Base-by-base conservation (phyloP, 352 stramenopile species). In the Blastocystis sp. region DNA sequence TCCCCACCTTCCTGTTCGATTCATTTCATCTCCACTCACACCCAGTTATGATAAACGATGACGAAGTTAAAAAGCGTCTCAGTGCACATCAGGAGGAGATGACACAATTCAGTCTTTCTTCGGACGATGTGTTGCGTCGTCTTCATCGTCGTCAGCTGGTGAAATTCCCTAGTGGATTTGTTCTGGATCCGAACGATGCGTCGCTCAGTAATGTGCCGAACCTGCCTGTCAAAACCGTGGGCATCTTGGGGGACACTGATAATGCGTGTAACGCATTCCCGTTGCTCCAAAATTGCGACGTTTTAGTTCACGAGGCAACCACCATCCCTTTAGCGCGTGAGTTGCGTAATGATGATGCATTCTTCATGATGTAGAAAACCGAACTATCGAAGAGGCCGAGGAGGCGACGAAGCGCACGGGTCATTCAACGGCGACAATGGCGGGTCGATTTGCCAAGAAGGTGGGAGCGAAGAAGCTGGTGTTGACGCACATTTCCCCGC, bases 341-440 rank as follows among this genome's bases (percentile, higher is more conserved):
- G 46, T 21, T 61, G 36, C 11, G 46, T 81, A 34, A 8, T 8
- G 4, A 11, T 64, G 21, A 40, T 24, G 9, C 27, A 32, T 21
- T 36, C 21, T n/a, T 21, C 54, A 38, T n/a, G 24, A 24, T 18
- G 49, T 71, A 32, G 61, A 71, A 21, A 42, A 64, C 24, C 75
- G 51, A 61, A 38, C 81, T 27, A 71, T 89, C 36, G 75, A 78
- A 56, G 48, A 87, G 14, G 89, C 92, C 0, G 90, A 88, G 1
- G 87, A 71, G 18, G 88, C 91, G 78, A 87, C 90, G n/a, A 89
- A 89, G 32, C 86, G 88, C n/a, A 89, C 94, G 76, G 91, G 92
- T 3, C 92, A 96, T 88, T 94, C 90, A 8, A 95, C 92, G 11
- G 91, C 92, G 21, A 72, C 89, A 14, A 94, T 96, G 88, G 92